A percentile compares a stretch with the other conserved stretches of the same genome.
Conservation (phyloP, 768 basidiomycete genomes). For the Boletus rubescentipes region DNA sequence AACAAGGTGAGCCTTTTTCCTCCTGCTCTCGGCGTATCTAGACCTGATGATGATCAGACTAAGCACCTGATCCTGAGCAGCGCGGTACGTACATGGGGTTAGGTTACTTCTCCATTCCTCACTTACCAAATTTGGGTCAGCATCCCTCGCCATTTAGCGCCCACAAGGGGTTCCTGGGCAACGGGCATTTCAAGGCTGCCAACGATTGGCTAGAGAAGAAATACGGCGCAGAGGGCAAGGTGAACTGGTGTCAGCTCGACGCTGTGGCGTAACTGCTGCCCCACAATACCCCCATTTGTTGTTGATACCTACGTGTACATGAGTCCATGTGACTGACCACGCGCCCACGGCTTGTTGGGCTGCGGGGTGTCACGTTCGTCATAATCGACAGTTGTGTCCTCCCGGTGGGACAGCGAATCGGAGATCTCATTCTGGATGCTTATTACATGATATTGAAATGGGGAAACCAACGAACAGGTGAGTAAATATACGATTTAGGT, state of each 20-base stretch:
- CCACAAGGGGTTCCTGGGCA: constrained; percentile 79
- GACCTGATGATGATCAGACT: constrained; percentile 42
- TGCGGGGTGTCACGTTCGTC: constrained; percentile 15
- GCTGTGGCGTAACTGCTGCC: constrained; percentile 14
- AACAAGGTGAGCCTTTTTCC: constrained; percentile 52
- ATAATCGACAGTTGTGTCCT: not conserved
- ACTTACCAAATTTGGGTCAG: constrained; percentile 40
- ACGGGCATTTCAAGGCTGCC: constrained; percentile 83
- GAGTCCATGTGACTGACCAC: constrained; percentile 13
- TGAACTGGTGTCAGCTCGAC: constrained; percentile 69
- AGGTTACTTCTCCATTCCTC: constrained; percentile 18
- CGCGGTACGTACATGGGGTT: constrained; percentile 50
- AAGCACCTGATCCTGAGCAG: constrained; percentile 81
- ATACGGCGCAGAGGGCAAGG: constrained; percentile 69
- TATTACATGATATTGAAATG: constrained; percentile 31
- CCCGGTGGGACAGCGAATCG: constrained; percentile 14
- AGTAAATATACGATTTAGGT: constrained; percentile 11
- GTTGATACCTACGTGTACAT: constrained; percentile 30
- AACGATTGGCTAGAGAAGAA: constrained; percentile 83
- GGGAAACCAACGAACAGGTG: constrained; percentile 12
- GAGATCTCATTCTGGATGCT: constrained; percentile 18
- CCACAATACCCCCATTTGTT: constrained; percentile 25
- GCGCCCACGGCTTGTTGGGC: constrained; percentile 16
- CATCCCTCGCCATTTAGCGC: constrained; percentile 87
- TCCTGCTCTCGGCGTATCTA: constrained; percentile 11